These are phyloP conservation scores for Filobasidium wieringae DNA, from an alignment of 768 basidiomycete genomes.

Conservation along the genomic window DNA sequence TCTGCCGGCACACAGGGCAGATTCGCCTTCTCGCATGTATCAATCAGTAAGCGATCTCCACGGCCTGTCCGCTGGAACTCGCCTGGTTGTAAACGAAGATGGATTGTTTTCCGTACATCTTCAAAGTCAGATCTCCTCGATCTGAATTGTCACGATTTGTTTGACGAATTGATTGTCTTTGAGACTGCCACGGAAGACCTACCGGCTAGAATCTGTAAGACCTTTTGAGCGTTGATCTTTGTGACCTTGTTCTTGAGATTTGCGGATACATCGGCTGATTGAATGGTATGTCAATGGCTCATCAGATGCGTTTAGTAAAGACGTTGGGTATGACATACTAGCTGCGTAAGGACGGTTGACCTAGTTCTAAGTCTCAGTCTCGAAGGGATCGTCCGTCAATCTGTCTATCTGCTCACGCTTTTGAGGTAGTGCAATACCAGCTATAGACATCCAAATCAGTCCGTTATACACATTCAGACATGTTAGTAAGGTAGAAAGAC, in stretches of 20 bases:
- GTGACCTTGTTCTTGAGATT: conserved; percentile 82
- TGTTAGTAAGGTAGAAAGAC: background rate
- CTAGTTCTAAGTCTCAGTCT: conserved; percentile 39
- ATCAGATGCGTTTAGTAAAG: background rate
- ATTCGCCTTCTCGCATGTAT: conserved; percentile 43
- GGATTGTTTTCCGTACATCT: conserved; percentile 72
- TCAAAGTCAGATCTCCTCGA: conserved; percentile 67
- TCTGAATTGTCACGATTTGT: conserved; percentile 40
- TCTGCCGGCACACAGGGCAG: conserved; percentile 55
- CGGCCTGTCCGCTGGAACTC: no score
- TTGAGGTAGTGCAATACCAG: conserved; percentile 65
- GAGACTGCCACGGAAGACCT: background rate
- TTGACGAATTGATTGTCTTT: background rate
- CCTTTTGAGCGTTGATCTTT: conserved; percentile 73
- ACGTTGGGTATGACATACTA: conserved; percentile 20
- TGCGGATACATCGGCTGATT: conserved; percentile 64
- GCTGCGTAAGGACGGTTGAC: conserved; percentile 92
- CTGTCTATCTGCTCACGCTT: conserved; percentile 43
- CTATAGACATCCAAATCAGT: conserved; percentile 9
- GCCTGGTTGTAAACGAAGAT: conserved; percentile 69
- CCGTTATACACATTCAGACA: background rate
- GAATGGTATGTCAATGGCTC: background rate
- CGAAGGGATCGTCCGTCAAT: background rate
- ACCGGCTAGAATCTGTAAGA: conserved; percentile 57
- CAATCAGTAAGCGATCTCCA: background rate